These are phyloP conservation scores for Colletotrichum sp. DNA, from an alignment of 2,329 filamentous ascomycete genomes.

Conservation along the genomic window DNA sequence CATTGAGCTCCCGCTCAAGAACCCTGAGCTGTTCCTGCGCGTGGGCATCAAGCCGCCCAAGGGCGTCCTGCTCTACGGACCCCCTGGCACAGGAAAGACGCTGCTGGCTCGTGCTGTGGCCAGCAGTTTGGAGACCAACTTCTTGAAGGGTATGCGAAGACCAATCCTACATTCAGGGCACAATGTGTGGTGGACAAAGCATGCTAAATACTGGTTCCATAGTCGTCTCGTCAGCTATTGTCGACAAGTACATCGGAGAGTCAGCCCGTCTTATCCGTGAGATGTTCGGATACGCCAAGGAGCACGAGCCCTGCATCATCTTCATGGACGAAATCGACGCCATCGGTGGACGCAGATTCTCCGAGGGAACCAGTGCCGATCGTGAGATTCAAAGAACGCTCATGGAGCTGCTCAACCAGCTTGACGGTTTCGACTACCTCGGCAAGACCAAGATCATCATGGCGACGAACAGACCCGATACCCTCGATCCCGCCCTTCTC, in stretches of 20 bases:
- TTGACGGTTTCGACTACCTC: constrained; percentile 98
- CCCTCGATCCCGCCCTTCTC: constrained; percentile 89
- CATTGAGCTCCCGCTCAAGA: constrained; percentile 97
- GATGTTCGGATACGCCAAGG: constrained; percentile 99
- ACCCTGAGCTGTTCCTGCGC: constrained; percentile 94
- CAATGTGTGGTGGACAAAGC: background rate
- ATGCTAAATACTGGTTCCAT: constrained; percentile 20
- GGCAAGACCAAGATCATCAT: constrained; percentile 99
- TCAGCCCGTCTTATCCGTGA: constrained; percentile 96
- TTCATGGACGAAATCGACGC: constrained; percentile 99
- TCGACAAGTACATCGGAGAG: constrained; percentile 99
- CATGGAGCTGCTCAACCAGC: constrained; percentile 98
- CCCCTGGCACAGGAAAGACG: constrained; percentile 96
- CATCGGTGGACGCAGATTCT: constrained; percentile 95
- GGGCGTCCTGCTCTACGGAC: constrained; percentile 94
- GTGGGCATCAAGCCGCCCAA: constrained; percentile 99
- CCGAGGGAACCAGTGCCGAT: constrained; percentile 95
- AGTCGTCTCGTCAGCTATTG: constrained; percentile 98
- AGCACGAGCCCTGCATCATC: constrained; percentile 99
- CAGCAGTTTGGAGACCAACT: constrained; percentile 96
- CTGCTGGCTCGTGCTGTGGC: constrained; percentile 92
- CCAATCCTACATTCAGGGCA: background rate
- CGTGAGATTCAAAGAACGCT: constrained; percentile 97
- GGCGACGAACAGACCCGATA: constrained; percentile 98
- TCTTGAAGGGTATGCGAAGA: constrained; percentile 80